A percentile compares a stretch with the other conserved stretches of the same genome.
Conservation (phyloP, 805 yeast species). For the Clavispora fructus region DNA sequence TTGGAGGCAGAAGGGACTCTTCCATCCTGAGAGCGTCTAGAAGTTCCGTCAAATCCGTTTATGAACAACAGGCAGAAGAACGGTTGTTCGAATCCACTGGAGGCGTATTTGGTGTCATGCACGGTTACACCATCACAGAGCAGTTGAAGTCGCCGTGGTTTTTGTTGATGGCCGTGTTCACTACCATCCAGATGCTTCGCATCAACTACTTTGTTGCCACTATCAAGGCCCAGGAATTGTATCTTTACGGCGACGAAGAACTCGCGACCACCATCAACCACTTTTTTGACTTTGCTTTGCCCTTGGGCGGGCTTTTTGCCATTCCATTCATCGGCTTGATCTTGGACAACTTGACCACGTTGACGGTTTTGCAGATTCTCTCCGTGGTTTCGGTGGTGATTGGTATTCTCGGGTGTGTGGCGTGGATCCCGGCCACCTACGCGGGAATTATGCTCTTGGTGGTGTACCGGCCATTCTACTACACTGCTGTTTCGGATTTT, state of each 20-base stretch:
- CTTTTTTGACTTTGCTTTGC: constrained; percentile 81
- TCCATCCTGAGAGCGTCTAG: constrained; percentile 32
- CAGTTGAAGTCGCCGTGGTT: constrained; percentile 72
- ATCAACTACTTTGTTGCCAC: constrained; percentile 93
- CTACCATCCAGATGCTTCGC: constrained; percentile 85
- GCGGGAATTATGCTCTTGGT: constrained; percentile 70
- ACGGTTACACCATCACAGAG: constrained; percentile 47
- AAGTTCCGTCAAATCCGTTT: constrained; percentile 51
- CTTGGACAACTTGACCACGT: constrained; percentile 66
- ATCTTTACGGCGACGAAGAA: constrained; percentile 49
- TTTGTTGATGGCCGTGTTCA: constrained; percentile 66
- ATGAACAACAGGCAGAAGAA: constrained; percentile 61
- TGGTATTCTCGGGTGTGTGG: constrained; percentile 67
- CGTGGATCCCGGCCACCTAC: constrained; percentile 53
- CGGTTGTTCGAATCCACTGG: constrained; percentile 50
- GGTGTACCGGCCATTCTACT: constrained; percentile 84
- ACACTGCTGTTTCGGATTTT: constrained; percentile 88
- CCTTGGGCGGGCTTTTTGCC: constrained; percentile 80
- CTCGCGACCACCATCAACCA: constrained; percentile 54
- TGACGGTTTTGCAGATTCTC: constrained; percentile 51
- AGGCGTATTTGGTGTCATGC: constrained; percentile 65
- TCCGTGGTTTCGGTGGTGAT: constrained; percentile 52
- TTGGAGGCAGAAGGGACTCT: constrained; percentile 25
- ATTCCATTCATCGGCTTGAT: constrained; percentile 83
- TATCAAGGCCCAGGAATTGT: constrained; percentile 74